A percentile compares a stretch with the other conserved stretches of the same genome.
Conservation (phyloP, 257 asterid species). For the Primulina eburnea region DNA sequence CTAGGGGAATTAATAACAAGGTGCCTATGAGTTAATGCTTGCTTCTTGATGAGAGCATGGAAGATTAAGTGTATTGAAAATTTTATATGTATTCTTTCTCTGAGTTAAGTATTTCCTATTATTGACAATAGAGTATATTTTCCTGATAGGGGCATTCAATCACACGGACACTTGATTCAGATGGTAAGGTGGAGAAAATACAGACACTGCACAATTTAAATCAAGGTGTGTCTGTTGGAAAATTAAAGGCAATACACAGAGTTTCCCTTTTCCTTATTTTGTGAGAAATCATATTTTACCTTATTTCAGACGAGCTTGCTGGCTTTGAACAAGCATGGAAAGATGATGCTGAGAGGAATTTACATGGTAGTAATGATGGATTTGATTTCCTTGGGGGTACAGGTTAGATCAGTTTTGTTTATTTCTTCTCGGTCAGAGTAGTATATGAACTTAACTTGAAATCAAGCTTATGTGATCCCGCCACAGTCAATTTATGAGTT, state of each 20-base stretch:
- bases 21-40: constrained; percentile 26
- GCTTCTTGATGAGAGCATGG: background rate
- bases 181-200: constrained; percentile 66
- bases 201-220: constrained; percentile 73
- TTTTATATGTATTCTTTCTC: background rate
- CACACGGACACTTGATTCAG: constrained; percentile 63
- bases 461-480: background rate
- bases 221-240: constrained; percentile 54
- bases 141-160: constrained; percentile 70
- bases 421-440: background rate
- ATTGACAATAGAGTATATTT: background rate
- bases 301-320: constrained; percentile 55
- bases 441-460: background rate
- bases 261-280: background rate
- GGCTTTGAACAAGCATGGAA: constrained; percentile 74
- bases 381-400: constrained; percentile 26
- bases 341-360: constrained; percentile 36
- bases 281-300: constrained; percentile 7
- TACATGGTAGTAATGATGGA: constrained; percentile 36
- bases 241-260: background rate
- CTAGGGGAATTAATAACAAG: constrained; percentile 84
- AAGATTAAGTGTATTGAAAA: background rate
- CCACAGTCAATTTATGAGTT: background rate
- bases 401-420: constrained; percentile 26
- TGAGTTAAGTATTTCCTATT: background rate